A percentile compares a stretch with the other conserved stretches of the same genome.
These are phyloP conservation scores for Tripidium arundinaceum DNA, from an alignment of 202 grass and related monocot species.

Conservation along the genomic window DNA sequence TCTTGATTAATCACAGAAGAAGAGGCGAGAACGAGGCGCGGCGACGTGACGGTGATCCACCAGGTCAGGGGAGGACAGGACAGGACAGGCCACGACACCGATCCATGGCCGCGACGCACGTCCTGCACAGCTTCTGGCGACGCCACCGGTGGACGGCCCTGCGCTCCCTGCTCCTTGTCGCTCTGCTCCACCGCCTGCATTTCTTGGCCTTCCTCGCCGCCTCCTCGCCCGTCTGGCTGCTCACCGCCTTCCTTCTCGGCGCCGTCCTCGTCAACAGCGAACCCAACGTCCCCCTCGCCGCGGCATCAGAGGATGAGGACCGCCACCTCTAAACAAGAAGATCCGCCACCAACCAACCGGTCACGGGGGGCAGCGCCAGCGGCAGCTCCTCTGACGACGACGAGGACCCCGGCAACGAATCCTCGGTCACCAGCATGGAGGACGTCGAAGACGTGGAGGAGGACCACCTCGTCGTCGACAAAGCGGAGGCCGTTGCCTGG, in stretches of 20 bases:
- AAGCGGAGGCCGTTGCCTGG: slow-evolving; percentile 48
- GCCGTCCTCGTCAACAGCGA: slow-evolving; percentile 63
- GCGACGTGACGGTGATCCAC: too few species aligned
- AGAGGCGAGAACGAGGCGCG: too few species aligned
- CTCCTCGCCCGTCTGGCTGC: slow-evolving; percentile 47
- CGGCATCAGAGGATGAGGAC: neutral
- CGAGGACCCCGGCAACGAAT: neutral
- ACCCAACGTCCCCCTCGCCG: slow-evolving; percentile 20
- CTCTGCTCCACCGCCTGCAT: slow-evolving; percentile 38
- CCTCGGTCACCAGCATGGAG: too few species aligned
- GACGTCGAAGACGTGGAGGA: neutral
- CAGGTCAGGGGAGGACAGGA: too few species aligned
- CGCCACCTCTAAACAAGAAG: too few species aligned
- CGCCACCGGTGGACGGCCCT: slow-evolving; percentile 22
- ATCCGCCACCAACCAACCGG: too few species aligned
- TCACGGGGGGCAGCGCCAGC: neutral
- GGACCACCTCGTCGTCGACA: neutral
- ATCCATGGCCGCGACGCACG: neutral
- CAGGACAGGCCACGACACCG: neutral
- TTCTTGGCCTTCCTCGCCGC: slow-evolving; percentile 35
- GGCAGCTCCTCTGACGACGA: too few species aligned
- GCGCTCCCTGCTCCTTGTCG: slow-evolving; percentile 36
- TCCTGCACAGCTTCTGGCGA: neutral
- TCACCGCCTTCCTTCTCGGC: slow-evolving; percentile 73
- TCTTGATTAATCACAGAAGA: too few species aligned